phyloP scores from a whole-genome alignment of 805 yeast genomes.

The Suhomyces prunicola region DNA sequence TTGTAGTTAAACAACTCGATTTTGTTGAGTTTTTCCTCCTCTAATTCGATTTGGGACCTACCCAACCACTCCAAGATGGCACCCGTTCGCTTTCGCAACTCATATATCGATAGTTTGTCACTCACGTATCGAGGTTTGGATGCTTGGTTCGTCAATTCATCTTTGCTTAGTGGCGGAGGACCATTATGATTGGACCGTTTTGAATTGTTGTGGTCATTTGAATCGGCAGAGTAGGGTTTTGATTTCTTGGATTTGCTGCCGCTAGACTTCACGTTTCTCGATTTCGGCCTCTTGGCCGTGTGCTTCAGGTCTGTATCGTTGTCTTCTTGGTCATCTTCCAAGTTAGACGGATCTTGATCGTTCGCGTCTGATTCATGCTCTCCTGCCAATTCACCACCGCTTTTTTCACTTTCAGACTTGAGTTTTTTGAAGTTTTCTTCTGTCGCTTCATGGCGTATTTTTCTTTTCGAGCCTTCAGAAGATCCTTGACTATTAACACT shows the following conservation, averaged over 20 bases:
- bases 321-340: slow-evolving; percentile 5
- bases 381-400: not conserved
- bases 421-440: slow-evolving; percentile 5
- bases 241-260: slow-evolving; percentile 7
- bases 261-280: slow-evolving; percentile 5
- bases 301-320: not conserved
- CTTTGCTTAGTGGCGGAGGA: slow-evolving; percentile 21
- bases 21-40: slow-evolving; percentile 65
- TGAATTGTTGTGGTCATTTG: not conserved
- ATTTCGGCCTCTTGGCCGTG: slow-evolving; percentile 3
- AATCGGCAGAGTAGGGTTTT: slow-evolving; percentile 3
- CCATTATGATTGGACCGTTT: not conserved
- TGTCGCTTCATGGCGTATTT: not conserved
- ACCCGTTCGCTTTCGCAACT: slow-evolving; percentile 82
- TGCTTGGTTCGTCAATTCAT: slow-evolving; percentile 60
- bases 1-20: slow-evolving; percentile 45
- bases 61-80: slow-evolving; percentile 91
- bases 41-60: slow-evolving; percentile 79
- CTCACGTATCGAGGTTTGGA: slow-evolving; percentile 83
- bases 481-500: not conserved
- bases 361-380: slow-evolving; percentile 1
- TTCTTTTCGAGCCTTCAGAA: slow-evolving; percentile 2
- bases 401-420: slow-evolving; percentile 5
- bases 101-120: slow-evolving; percentile 68
- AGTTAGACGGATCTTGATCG: slow-evolving; percentile 2